Evolutionary conservation across 2,329 filamentous ascomycete genomes (phyloP), one percentile per base, ranked within the genome.

Genomic region (Aspergillus ustus): DNA sequence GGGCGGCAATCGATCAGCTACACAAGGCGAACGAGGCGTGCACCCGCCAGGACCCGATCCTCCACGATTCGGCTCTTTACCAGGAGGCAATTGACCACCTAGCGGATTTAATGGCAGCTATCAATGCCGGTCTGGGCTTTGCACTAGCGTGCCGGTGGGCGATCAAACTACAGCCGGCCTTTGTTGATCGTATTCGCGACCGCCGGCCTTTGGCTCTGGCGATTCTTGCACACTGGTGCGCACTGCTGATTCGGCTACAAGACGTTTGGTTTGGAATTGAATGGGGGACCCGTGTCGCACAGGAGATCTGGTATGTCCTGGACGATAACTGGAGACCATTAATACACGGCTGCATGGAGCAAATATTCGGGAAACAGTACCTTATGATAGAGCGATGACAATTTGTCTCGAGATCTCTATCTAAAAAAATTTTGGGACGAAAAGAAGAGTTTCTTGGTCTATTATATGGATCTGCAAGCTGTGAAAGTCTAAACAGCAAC

Each of bases 231-330:
- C 70, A 85, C 87, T 66, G 86, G 87, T 67, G 81, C 87, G 25
- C 80, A 53, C 78, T 91, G 20, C 85, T 88, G 66, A 82, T 83
- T 44, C 81, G 86, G 63, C 82, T 89, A 63, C 74, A 81, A 29
- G 78, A 89, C 31, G 70, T 70, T 6, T 92, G 89, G 89, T 91
- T 88, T 85, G 77, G 91, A 9, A 82, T 86, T 40, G 88, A 88
- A 45, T 88, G 90, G 69, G 84, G 87, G 19, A 83, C 84, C 17
- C 83, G 87, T 59, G 88, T 91, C 68, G 85, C 91, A 7, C 85
- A 86, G 71, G 88, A 88, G 20, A 82, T 90, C 22, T 76, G 74
- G 72, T 60, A 65, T 37, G 61, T 71, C 17, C 49, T 77, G 49
- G 72, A 75, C 56, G 69, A 70, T 37, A 60, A 68, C 50, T 75